Conservation (phyloP, 139 green algal genomes). For the Pseudopediastrum boryanum region DNA sequence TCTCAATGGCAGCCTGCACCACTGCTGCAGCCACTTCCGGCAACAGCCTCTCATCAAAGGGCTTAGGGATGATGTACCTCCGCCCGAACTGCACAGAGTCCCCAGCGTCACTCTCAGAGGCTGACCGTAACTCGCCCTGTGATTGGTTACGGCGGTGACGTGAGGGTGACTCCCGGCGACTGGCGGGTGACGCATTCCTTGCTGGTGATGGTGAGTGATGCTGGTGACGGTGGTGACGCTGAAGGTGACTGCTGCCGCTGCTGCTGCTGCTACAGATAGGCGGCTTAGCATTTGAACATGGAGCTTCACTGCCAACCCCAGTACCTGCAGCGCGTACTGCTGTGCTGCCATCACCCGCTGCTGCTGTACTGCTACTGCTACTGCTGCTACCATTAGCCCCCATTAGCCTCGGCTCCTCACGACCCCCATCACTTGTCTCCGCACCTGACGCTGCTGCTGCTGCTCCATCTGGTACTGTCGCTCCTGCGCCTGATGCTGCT, state of each 20-base stretch:
- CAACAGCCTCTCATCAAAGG: conserved; percentile 47
- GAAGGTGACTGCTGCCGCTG: conserved; percentile 1
- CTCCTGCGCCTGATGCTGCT: background rate
- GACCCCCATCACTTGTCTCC: background rate
- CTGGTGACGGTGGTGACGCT: conserved; percentile 17
- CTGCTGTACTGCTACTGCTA: too few species aligned
- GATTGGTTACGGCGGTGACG: conserved; percentile 5
- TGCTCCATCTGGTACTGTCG: background rate
- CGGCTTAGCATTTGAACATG: too few species aligned
- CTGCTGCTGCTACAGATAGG: conserved; percentile 22
- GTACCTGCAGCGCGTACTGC: too few species aligned
- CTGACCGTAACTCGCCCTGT: background rate
- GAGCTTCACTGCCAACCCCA: too few species aligned
- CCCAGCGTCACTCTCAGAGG: background rate
- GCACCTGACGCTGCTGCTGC: background rate
- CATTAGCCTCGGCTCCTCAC: too few species aligned
- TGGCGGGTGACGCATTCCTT: background rate
- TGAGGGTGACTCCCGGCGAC: background rate
- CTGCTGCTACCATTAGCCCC: too few species aligned
- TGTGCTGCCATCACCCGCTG: background rate
- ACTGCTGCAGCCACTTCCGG: conserved; percentile 39
- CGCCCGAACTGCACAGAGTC: conserved; percentile 10
- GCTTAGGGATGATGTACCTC: conserved; percentile 44
- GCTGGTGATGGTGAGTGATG: background rate
- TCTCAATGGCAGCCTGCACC: conserved; percentile 41